Percentiles rank a stretch among this genome's conserved stretches.
phyloP scores from a whole-genome alignment of 805 yeast species.

The Ogataea methanolica region DNA sequence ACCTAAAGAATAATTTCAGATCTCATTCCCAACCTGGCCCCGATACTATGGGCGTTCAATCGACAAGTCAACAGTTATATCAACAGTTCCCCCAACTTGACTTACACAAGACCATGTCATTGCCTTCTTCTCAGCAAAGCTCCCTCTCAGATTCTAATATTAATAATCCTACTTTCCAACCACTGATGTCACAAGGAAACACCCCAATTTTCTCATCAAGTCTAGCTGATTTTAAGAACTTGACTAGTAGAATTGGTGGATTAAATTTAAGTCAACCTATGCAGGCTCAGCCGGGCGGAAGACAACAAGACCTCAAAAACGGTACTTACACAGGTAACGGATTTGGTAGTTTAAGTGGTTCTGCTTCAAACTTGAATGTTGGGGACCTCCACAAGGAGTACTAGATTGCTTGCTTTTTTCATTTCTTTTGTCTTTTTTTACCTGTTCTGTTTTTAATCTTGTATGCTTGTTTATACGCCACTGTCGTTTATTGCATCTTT shows the following conservation, averaged over 20 bases:
- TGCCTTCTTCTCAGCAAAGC: conserved; percentile 10
- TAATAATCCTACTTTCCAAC: conserved; percentile 16
- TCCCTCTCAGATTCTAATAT: conserved; percentile 11
- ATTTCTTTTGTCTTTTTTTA: background rate
- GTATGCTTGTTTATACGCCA: background rate
- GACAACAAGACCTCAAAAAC: background rate
- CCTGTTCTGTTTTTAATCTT: background rate
- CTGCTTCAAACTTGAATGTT: conserved; percentile 7
- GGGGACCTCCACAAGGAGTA: conserved; percentile 2
- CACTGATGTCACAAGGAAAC: conserved; percentile 10
- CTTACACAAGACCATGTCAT: conserved; percentile 11
- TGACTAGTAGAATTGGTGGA: conserved; percentile 20
- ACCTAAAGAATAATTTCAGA: conserved; percentile 4
- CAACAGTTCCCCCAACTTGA: conserved; percentile 9
- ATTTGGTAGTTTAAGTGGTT: conserved; percentile 1
- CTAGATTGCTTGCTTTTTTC: background rate
- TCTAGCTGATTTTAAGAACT: conserved; percentile 14
- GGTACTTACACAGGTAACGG: conserved; percentile 1
- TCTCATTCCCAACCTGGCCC: conserved; percentile 4
- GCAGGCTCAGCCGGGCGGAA: background rate
- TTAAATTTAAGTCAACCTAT: conserved; percentile 13
- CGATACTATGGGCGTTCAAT: background rate
- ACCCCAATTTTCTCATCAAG: conserved; percentile 10
- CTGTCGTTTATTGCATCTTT: too few relatives aligned
- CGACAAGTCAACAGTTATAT: conserved; percentile 1